phyloP scores from a whole-genome alignment of 2,329 filamentous ascomycete species.

The Fusarium praegraminearum region DNA sequence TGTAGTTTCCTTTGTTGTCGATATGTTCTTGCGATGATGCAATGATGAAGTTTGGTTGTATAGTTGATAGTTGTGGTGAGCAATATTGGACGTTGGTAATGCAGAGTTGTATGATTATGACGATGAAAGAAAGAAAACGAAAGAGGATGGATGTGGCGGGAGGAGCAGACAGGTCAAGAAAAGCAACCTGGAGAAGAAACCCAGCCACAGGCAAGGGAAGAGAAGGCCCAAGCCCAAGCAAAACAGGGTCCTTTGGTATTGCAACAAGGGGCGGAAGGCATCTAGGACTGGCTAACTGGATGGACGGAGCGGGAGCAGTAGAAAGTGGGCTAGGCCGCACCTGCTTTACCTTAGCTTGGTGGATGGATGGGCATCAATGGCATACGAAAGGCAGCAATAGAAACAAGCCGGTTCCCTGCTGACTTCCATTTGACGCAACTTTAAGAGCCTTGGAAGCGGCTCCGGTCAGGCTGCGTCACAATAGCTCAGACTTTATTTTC shows the following conservation, averaged over 20 bases:
- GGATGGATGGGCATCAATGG: constrained; percentile 43
- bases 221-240: constrained; percentile 13
- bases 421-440: background rate
- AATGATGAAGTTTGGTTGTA: constrained; percentile 6
- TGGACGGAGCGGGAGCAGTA: constrained; percentile 8
- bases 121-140: constrained; percentile 27
- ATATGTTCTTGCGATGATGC: constrained; percentile 8
- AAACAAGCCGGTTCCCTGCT: constrained; percentile 29
- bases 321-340: constrained; percentile 31
- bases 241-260: constrained; percentile 43
- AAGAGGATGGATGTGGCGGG: constrained; percentile 29
- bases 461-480: background rate
- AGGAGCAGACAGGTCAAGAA: constrained; percentile 21
- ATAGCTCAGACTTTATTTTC: background rate
- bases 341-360: constrained; percentile 23
- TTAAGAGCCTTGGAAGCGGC: background rate
- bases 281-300: constrained; percentile 9
- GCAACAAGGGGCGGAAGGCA: constrained; percentile 22
- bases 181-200: constrained; percentile 19
- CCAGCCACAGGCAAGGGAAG: constrained; percentile 33
- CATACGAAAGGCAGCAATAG: constrained; percentile 38
- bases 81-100: constrained; percentile 4
- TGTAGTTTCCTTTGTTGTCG: constrained; percentile 8
- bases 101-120: constrained; percentile 8
- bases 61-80: background rate